Evolutionary conservation across 306 rosid genomes (phyloP).

Genomic region (Castanopsis chinensis): DNA sequence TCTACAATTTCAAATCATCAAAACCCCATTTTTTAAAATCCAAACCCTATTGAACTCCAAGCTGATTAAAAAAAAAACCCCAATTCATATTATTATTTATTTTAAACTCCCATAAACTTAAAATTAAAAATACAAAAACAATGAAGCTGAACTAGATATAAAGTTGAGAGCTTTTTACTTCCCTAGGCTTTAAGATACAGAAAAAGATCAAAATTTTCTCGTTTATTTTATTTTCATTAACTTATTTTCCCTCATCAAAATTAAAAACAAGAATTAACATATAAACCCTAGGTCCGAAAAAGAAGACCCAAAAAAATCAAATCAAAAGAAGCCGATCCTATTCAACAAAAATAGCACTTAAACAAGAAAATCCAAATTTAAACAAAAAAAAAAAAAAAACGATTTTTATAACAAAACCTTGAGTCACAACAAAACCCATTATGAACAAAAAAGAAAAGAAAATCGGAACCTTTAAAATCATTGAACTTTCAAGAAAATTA

Average conservation of each 20-base stretch:
- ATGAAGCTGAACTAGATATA: no score
- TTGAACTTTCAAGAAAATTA: no score
- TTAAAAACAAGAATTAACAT: no score
- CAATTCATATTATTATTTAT: not conserved
- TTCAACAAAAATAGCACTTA: no score
- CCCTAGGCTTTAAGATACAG: not conserved
- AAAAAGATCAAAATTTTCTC: not conserved
- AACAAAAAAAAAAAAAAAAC: no score
- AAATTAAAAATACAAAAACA: no score
- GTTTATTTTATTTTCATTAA: not conserved
- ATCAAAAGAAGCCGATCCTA: no score
- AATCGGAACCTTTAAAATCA: not conserved
- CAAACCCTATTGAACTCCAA: not conserved
- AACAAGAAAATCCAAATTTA: no score
- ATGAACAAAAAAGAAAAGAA: not conserved
- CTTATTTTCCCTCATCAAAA: not conserved
- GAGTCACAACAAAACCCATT: no score
- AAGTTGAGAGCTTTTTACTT: not conserved
- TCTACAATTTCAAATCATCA: not conserved
- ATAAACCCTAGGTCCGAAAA: no score
- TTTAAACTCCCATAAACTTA: not conserved
- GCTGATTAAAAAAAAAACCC: not conserved
- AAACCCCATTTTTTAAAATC: not conserved
- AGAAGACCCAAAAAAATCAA: no score
- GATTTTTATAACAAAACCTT: no score